Evolutionary conservation across 1,284 basidiomycete genomes (phyloP).

Genomic region (Papiliotrema laurentii): DNA sequence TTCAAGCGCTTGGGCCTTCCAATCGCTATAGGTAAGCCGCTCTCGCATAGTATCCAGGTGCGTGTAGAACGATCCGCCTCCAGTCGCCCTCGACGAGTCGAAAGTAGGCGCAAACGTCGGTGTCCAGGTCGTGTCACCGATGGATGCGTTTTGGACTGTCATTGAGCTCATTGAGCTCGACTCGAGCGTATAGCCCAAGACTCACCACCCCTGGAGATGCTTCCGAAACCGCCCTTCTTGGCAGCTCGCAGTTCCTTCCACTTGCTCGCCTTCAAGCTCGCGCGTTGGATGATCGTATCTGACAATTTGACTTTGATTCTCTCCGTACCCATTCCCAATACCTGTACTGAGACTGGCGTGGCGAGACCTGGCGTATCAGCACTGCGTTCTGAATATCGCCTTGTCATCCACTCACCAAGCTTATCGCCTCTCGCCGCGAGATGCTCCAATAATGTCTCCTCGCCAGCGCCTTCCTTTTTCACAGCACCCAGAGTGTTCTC

Average conservation of each 20-base stretch:
- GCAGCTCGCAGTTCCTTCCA: constrained; percentile 33
- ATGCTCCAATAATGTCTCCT: constrained; percentile 10
- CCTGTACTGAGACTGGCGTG: constrained; percentile 23
- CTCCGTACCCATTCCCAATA: constrained; percentile 13
- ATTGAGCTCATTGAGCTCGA: background rate
- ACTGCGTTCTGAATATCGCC: no score
- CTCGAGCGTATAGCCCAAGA: background rate
- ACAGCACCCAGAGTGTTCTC: constrained; percentile 15
- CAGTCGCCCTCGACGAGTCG: constrained; percentile 28
- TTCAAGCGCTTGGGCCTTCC: constrained; percentile 8
- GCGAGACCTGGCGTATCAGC: constrained; percentile 24
- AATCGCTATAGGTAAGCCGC: constrained; percentile 21
- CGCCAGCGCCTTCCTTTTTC: constrained; percentile 1
- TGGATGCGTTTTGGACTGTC: constrained; percentile 11
- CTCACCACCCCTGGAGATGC: constrained; percentile 24
- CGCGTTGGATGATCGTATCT: constrained; percentile 30
- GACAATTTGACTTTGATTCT: constrained; percentile 15
- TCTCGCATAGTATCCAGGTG: constrained; percentile 39
- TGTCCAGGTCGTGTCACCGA: constrained; percentile 15
- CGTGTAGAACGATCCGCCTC: constrained; percentile 30
- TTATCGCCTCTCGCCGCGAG: constrained; percentile 22
- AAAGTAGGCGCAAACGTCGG: constrained; percentile 36
- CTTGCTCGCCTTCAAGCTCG: constrained; percentile 33
- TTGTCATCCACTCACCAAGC: constrained; percentile 26
- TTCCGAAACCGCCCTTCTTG: constrained; percentile 22